Percentiles rank a stretch among this genome's conserved stretches.
Conservation (phyloP, 352 stramenopile genomes). For the Phytopythium mirpurense region DNA sequence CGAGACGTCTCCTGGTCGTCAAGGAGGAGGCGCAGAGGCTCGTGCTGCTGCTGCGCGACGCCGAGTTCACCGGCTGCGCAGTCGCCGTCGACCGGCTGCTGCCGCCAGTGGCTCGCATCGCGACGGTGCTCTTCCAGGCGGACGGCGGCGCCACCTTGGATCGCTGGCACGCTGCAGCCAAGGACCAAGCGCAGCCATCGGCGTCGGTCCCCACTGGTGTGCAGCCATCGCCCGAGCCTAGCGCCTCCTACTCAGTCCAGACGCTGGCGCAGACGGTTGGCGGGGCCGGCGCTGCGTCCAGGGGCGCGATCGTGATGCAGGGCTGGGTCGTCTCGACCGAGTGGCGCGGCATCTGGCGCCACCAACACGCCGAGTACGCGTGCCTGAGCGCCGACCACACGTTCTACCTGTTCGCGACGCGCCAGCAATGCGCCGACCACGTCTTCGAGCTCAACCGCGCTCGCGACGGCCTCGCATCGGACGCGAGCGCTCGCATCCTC, state of each 20-base stretch:
- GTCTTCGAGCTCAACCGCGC: conserved; percentile 42
- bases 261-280: conserved; percentile 20
- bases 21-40: conserved; percentile 5
- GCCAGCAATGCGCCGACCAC: conserved; percentile 44
- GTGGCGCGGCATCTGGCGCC: conserved; percentile 64
- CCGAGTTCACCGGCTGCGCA: neutral
- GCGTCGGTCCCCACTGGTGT: neutral
- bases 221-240: neutral
- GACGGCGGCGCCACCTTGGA: conserved; percentile 3
- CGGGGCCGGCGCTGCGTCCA: conserved; percentile 19
- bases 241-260: conserved; percentile 1
- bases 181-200: neutral
- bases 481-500: conserved; percentile 32
- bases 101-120: conserved; percentile 1
- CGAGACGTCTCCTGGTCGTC: conserved; percentile 2
- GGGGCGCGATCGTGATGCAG: conserved; percentile 20
- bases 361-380: conserved; percentile 47
- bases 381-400: conserved; percentile 57
- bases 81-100: conserved; percentile 4
- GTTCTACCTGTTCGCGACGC: conserved; percentile 47
- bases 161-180: conserved; percentile 2
- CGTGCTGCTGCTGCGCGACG: conserved; percentile 1
- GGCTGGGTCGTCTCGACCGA: conserved; percentile 53
- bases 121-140: conserved; percentile 2
- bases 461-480: conserved; percentile 13